Evolutionary conservation across 495 filamentous ascomycete genomes (phyloP), one percentile per base, ranked within the genome.

Genomic region (Aspergillus diversus): DNA sequence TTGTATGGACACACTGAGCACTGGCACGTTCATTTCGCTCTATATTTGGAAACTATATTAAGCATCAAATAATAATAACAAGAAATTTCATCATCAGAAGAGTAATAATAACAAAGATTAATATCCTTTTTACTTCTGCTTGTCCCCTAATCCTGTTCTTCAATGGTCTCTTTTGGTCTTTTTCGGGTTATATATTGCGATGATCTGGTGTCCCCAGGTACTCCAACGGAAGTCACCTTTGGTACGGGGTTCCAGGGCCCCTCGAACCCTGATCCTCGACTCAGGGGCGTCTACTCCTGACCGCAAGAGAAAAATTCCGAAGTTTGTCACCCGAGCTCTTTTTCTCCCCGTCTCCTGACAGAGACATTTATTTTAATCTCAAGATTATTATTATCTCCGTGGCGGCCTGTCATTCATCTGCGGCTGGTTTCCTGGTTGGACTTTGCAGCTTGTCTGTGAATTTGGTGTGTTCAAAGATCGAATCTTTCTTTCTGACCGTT

Each of bases 41-140:
- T 50, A 50, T 50, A 50, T 50, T 50, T 50, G 47, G 47, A 50
- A 50, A 31, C 27, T 17, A 50, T 21, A 17, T 9, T 5, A 50
- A 17, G 5, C 17, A 4, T 50, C 21, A 13, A 43, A 13, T 43
- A 43, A 13, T 43, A 43, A 15, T 8, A 3, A 13, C 39, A 13
- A 15, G 39, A 43, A 43, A 43, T 4, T 11, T 13, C 11, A 43
- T 43, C 4, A 43, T 43, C 39, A 15, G 39, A 13, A 27, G 21
- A 27, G 12, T 43, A 43, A 43, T 11, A 43, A 11, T 11, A 13
- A 6, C n/a, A 43, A 13, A 15, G n/a, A 3, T 12, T 43, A 15
- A 15, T 11, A 13, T 13, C 39, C 39, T 11, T 43, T 11, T 11
- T 6, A 11, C 39, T 43, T 15, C n/a, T 43, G 11, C 39, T 4